These are phyloP conservation scores for Lasiodiplodia citricola DNA, from an alignment of 2,329 filamentous ascomycete species.

Conservation along the genomic window DNA sequence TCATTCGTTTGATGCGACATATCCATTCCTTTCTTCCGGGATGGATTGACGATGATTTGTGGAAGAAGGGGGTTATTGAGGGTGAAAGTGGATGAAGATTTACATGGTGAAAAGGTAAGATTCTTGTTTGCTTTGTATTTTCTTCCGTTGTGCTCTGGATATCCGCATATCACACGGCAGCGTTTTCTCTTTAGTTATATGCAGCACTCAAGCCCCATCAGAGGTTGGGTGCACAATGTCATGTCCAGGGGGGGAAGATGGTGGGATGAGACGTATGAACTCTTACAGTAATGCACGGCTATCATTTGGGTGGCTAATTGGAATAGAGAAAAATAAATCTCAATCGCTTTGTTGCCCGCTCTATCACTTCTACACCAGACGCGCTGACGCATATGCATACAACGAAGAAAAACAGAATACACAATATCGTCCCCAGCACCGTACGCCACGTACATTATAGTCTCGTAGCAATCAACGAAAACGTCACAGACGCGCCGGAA, in stretches of 20 bases:
- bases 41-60: neutral
- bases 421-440: neutral
- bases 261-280: neutral
- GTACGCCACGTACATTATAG: neutral
- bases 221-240: too few species aligned
- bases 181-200: too few species aligned
- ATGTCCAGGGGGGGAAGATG: too few species aligned
- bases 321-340: neutral
- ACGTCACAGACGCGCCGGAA: neutral
- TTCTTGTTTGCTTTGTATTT: too few species aligned
- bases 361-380: neutral
- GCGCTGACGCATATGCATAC: neutral
- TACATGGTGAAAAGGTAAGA: too few species aligned
- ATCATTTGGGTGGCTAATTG: neutral
- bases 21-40: neutral
- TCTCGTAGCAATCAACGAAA: neutral
- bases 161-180: too few species aligned
- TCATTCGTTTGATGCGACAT: constrained; percentile 1
- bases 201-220: too few species aligned
- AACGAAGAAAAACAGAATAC: neutral
- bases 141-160: too few species aligned
- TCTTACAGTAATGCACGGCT: neutral
- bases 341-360: neutral
- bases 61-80: neutral
- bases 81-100: neutral